Evolutionary conservation across 352 stramenopile genomes (phyloP).

Genomic region (Pythium insidiosum): DNA sequence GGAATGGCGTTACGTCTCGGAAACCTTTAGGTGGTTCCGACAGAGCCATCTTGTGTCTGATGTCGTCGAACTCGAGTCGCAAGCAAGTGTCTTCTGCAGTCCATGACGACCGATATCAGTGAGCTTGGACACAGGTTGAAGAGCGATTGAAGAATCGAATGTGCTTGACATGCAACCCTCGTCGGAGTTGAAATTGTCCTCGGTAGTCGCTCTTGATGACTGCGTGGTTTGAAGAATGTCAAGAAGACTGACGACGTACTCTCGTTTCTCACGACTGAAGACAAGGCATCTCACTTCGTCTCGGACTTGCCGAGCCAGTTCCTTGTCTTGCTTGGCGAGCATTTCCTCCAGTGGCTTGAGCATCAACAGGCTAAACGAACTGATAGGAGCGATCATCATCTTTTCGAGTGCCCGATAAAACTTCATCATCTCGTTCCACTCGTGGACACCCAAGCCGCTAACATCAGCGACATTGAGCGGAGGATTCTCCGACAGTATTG

Average conservation of each 20-base stretch:
- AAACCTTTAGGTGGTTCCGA: conserved; percentile 15
- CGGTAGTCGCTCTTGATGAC: too few species aligned
- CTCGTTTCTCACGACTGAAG: conserved; percentile 54
- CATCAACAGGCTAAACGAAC: conserved; percentile 40
- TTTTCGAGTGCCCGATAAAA: conserved; percentile 54
- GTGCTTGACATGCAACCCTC: too few species aligned
- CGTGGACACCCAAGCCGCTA: conserved; percentile 28
- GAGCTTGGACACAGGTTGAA: too few species aligned
- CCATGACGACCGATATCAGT: too few species aligned
- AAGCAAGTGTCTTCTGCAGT: too few species aligned
- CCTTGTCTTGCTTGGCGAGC: conserved; percentile 23
- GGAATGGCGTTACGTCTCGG: too few species aligned
- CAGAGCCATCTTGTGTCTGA: conserved; percentile 45
- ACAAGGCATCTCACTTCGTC: conserved; percentile 41
- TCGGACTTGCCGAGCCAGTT: conserved; percentile 32
- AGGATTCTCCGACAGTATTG: conserved; percentile 23
- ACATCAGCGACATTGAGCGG: conserved; percentile 21
- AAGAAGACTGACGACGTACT: conserved; percentile 48
- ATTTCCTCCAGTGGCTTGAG: conserved; percentile 45
- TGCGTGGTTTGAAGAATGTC: conserved; percentile 23
- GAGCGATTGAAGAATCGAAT: too few species aligned
- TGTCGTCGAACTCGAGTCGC: too few species aligned
- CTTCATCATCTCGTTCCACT: conserved; percentile 42
- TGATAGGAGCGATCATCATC: conserved; percentile 38
- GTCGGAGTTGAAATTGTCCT: too few species aligned